Evolutionary conservation across 352 stramenopile genomes (phyloP).

Genomic region (Thalassiosira hispida): DNA sequence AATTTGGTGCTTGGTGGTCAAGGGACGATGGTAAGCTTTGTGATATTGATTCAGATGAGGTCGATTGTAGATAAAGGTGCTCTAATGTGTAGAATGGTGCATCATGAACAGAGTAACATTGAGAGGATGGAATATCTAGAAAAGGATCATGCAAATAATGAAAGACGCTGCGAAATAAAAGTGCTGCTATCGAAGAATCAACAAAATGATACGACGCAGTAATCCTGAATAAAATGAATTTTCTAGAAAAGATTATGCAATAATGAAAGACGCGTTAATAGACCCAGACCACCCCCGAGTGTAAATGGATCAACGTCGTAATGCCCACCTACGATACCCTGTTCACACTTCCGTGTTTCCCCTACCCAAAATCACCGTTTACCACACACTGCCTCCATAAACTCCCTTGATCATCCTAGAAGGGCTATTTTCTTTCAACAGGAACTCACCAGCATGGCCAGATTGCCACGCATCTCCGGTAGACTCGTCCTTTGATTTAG

Average conservation of each 20-base stretch:
- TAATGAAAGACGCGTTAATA: neutral
- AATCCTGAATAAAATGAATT: constrained; percentile 7
- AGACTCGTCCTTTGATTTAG: constrained; percentile 21
- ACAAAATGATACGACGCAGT: neutral
- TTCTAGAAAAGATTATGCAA: neutral
- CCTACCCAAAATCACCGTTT: neutral
- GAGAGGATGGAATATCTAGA: too few relatives aligned
- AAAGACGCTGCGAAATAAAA: too few relatives aligned
- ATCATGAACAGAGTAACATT: too few relatives aligned
- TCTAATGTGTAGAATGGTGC: constrained; percentile 8
- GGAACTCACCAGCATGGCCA: constrained; percentile 6
- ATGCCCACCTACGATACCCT: neutral
- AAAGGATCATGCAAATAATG: too few relatives aligned
- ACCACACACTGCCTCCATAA: constrained; percentile 57
- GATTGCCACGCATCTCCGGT: constrained; percentile 25
- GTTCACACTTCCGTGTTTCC: neutral
- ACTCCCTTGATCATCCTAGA: constrained; percentile 45
- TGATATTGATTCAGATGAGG: constrained; percentile 49
- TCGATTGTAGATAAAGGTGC: constrained; percentile 26
- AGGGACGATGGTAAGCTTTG: constrained; percentile 51
- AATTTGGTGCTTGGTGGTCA: constrained; percentile 52
- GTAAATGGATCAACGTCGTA: neutral
- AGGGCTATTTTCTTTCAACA: constrained; percentile 22
- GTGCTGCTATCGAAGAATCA: too few relatives aligned
- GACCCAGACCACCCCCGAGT: constrained; percentile 2